Evolutionary conservation across 78 protist species (phyloP).

Genomic region (Speleostelium caveatum): DNA sequence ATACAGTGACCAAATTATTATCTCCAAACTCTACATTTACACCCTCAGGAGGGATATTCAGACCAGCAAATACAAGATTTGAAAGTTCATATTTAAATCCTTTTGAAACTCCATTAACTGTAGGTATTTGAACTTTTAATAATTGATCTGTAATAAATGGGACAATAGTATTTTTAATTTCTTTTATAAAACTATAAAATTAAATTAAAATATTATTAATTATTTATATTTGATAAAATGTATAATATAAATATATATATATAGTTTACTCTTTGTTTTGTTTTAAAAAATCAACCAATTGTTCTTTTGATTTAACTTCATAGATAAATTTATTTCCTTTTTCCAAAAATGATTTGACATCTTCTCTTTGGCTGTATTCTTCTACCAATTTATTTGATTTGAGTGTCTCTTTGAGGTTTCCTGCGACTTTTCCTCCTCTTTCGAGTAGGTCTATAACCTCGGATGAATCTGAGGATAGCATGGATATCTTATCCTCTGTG

Average conservation of each 20-base stretch:
- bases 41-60: conserved; percentile 52
- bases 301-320: conserved; percentile 63
- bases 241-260: no score
- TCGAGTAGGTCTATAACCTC: conserved; percentile 25
- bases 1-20: conserved; percentile 24
- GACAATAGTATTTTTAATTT: conserved; percentile 70
- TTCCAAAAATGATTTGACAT: conserved; percentile 47
- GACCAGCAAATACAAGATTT: conserved; percentile 57
- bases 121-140: conserved; percentile 66
- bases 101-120: conserved; percentile 46
- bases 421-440: conserved; percentile 70
- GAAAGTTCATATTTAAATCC: conserved; percentile 61
- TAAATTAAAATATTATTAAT: background rate
- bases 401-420: conserved; percentile 3
- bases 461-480: background rate
- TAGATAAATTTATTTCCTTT: conserved; percentile 59
- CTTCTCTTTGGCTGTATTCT: conserved; percentile 52
- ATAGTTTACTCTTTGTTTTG: conserved; percentile 79
- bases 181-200: conserved; percentile 53
- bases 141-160: conserved; percentile 77
- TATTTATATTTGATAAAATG: background rate
- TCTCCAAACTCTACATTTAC: conserved; percentile 60
- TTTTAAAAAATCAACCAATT: conserved; percentile 57
- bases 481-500: no score
- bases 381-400: conserved; percentile 65